Conservation (phyloP, 257 asterid genomes). For the Nicotiana otophora region DNA sequence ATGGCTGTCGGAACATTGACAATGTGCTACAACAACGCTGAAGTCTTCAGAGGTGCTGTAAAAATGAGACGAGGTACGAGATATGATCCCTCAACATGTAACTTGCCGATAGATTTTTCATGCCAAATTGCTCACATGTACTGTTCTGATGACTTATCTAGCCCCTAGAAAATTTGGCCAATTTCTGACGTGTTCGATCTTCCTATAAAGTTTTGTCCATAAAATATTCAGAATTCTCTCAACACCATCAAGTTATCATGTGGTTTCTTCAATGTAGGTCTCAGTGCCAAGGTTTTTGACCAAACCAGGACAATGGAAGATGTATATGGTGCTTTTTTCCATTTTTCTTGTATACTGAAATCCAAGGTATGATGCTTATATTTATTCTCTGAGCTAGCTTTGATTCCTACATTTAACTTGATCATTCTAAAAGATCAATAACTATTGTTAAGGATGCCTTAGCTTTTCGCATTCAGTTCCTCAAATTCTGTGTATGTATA, state of each 20-base stretch:
- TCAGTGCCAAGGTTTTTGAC: conserved; percentile 77
- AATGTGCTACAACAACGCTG: conserved; percentile 79
- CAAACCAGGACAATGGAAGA: conserved; percentile 68
- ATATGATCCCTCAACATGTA: neutral
- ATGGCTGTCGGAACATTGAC: conserved; percentile 93
- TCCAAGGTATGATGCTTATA: conserved; percentile 53
- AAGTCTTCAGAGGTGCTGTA: conserved; percentile 86
- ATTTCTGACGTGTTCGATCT: neutral
- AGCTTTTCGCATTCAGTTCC: neutral
- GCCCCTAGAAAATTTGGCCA: neutral
- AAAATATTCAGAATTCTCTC: neutral
- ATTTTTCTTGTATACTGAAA: conserved; percentile 70
- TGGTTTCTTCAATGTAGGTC: conserved; percentile 45
- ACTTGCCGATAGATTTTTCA: neutral
- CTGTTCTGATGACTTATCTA: neutral
- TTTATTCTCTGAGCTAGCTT: neutral
- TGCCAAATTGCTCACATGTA: neutral
- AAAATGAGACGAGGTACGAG: conserved; percentile 93
- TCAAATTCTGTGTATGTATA: neutral
- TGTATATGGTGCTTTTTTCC: conserved; percentile 82
- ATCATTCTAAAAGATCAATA: neutral
- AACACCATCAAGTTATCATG: neutral
- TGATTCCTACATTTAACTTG: neutral
- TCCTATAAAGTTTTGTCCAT: too few species aligned
- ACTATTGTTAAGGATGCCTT: neutral